These are phyloP conservation scores for Tanozyma kutaoensis DNA, from an alignment of 805 yeast genomes.

Conservation along the genomic window DNA sequence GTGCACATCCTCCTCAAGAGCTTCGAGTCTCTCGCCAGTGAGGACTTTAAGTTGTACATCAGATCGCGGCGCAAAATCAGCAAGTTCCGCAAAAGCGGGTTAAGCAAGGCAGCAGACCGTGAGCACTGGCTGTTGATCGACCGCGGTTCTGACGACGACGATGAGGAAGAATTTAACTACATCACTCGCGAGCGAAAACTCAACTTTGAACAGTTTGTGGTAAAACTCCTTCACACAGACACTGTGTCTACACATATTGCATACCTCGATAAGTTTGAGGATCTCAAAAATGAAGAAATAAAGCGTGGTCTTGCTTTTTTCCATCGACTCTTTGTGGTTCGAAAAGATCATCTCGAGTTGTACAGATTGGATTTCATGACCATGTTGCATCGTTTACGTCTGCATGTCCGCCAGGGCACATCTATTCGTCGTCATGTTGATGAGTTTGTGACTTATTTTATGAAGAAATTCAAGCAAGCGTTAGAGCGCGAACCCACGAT, in stretches of 20 bases:
- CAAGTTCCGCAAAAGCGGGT: conserved; percentile 10
- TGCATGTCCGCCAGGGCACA: conserved; percentile 32
- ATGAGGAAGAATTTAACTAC: conserved; percentile 16
- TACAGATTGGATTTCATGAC: conserved; percentile 67
- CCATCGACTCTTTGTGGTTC: conserved; percentile 50
- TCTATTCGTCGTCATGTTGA: conserved; percentile 46
- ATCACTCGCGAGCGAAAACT: conserved; percentile 33
- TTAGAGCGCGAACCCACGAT: conserved; percentile 36
- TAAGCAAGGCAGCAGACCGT: conserved; percentile 7
- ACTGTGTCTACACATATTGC: conserved; percentile 56
- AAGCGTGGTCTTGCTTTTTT: conserved; percentile 56
- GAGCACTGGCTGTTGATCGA: conserved; percentile 7
- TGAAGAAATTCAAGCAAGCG: conserved; percentile 42
- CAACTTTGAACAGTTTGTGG: conserved; percentile 25
- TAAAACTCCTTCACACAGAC: conserved; percentile 40
- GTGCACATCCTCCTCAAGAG: conserved; percentile 53
- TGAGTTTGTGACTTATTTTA: conserved; percentile 50
- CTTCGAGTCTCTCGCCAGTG: conserved; percentile 51
- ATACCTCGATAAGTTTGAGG: conserved; percentile 46
- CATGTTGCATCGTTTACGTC: conserved; percentile 33
- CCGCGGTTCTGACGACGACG: conserved; percentile 14
- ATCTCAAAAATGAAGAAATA: conserved; percentile 45
- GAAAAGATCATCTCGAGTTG: conserved; percentile 44
- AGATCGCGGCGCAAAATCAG: conserved; percentile 27
- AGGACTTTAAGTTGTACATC: conserved; percentile 37